Base-by-base conservation (phyloP, 345 rosid genomes). In the Limnanthes douglasii region DNA sequence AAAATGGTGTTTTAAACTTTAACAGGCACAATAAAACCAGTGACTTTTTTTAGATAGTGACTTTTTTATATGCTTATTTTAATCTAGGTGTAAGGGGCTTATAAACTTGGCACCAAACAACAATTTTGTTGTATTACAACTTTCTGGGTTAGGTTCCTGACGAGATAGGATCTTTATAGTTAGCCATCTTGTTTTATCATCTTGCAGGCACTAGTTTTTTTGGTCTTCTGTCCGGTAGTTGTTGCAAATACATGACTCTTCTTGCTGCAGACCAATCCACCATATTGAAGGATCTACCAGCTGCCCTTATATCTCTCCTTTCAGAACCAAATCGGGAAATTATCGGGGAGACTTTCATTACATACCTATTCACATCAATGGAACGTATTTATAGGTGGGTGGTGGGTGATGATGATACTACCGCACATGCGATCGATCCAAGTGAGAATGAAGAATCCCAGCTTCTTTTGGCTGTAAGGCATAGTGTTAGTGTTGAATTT, bases 221-320 rank as follows among this genome's bases (percentile, higher is more conserved):
- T 0, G 93, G 90, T 44, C 75, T 88, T 11, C 64, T 88, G 31
- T 71, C 78, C 7, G 72, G 93, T 30, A 73, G 82, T 56, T 71
- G 86, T 64, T 73, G 86, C 62, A 76, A 70, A 54, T 88, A 78
- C 48, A 83, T 78, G 97, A 83, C 95, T 18, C 62, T 82, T 48
- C 63, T 88, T 41, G 68, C 70, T 46, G 41, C 72, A 41, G 93
- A 88, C 47, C 57, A 20, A 15, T 25, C 46, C 10, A 67, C 66
- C 0, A 71, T 78, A 31, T 45, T 82, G 48, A 56, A 57, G 6
- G 90, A 78, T 59, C 67, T 88, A 30, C 78, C 95, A 1, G 70
- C 83, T 31, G 73, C 78, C 11, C 68, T 88, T 11, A 13, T 74
- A 8, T 71, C 78, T 33, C 78, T 88, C 32, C 33, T 88, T 30